A percentile compares a stretch with the other conserved stretches of the same genome.
phyloP scores from a whole-genome alignment of 2,329 filamentous ascomycete genomes.

The Pseudogymnoascus sp. region DNA sequence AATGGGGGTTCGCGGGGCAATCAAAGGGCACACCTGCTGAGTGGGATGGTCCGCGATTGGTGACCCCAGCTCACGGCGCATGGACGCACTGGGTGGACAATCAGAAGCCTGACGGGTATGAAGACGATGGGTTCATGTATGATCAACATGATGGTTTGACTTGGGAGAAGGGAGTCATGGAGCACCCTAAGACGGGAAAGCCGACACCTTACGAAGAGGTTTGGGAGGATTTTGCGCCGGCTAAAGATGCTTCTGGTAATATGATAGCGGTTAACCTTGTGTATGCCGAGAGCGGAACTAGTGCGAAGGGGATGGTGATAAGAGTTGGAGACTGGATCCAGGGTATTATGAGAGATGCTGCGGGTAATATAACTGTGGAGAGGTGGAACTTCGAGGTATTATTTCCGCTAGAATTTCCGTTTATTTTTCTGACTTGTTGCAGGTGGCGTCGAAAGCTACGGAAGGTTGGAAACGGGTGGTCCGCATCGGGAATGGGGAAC shows the following conservation, averaged over 20 bases:
- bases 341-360: slow-evolving; percentile 18
- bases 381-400: slow-evolving; percentile 15
- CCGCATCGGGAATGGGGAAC: not conserved
- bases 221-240: slow-evolving; percentile 21
- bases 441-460: not conserved
- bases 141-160: slow-evolving; percentile 19
- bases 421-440: not conserved
- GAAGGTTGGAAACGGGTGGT: not conserved
- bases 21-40: slow-evolving; percentile 7
- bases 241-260: not conserved
- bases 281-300: not conserved
- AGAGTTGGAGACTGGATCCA: slow-evolving; percentile 21
- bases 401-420: not conserved
- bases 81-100: slow-evolving; percentile 17
- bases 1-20: slow-evolving; percentile 23
- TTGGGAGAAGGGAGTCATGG: slow-evolving; percentile 22
- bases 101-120: slow-evolving; percentile 18
- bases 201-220: slow-evolving; percentile 25
- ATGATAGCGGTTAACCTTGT: slow-evolving; percentile 13
- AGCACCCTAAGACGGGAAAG: slow-evolving; percentile 19
- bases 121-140: slow-evolving; percentile 25
- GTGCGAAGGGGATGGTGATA: slow-evolving; percentile 16
- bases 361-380: slow-evolving; percentile 15
- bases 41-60: not conserved
- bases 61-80: slow-evolving; percentile 14